phyloP scores from a whole-genome alignment of 345 rosid species.

The Euphorbia pulcherrima region DNA sequence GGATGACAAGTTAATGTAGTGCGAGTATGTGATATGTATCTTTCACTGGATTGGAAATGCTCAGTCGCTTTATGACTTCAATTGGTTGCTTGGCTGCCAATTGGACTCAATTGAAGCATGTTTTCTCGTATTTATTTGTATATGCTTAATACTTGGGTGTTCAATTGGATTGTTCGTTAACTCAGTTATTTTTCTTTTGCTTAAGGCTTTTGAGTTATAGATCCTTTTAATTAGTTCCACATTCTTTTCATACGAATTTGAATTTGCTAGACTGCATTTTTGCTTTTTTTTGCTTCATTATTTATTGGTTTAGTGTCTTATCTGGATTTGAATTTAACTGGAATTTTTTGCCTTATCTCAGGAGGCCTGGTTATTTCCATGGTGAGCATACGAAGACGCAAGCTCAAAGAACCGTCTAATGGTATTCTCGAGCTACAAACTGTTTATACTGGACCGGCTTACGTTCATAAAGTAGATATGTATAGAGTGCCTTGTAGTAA shows the following conservation, averaged over 20 bases:
- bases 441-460: background rate
- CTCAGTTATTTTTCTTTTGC: background rate
- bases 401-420: slow-evolving; percentile 3
- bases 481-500: background rate
- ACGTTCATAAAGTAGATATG: background rate
- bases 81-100: background rate
- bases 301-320: slow-evolving; percentile 5
- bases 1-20: slow-evolving; percentile 19
- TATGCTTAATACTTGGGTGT: background rate
- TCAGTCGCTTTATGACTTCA: background rate
- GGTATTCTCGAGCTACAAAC: slow-evolving; percentile 16
- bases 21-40: background rate
- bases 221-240: background rate
- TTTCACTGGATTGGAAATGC: background rate
- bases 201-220: background rate
- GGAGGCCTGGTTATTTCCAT: slow-evolving; percentile 20
- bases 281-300: background rate
- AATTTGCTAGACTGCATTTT: background rate
- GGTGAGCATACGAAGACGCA: slow-evolving; percentile 31
- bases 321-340: too few species aligned
- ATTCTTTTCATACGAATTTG: background rate
- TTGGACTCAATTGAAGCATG: background rate
- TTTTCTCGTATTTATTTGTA: background rate
- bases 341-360: background rate
- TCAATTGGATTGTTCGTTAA: background rate